Evolutionary conservation across 2,329 filamentous ascomycete species (phyloP), one percentile per base, ranked within the genome.

Genomic region (Seiridium unicorne): DNA sequence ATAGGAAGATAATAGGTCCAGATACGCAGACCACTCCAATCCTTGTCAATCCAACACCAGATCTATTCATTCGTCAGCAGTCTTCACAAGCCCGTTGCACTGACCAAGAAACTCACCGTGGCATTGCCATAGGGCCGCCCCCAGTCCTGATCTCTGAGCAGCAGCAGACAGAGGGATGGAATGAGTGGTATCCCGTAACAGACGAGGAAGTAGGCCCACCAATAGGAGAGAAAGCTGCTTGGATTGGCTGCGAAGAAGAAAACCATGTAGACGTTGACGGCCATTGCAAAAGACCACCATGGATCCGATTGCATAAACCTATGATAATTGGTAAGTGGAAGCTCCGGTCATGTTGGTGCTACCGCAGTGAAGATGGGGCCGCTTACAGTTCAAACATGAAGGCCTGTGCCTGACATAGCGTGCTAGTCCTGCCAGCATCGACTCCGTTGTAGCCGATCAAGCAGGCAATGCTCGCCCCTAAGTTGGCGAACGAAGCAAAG

Each of bases 281-380:
- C 90, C 91, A 95, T 94, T 64, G 89, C 89, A 58, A 93, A 84
- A 0, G 89, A 90, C 90, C 88, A 93, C 76, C 90, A 83, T 0
- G 88, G 86, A 73, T 92, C 89, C 4, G 88, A 89, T 65, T 89
- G 88, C 84, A 91, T 89, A 72, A 92, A 92, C 85, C 88, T 91
- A 63, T 6, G 10, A 13, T 34, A 13, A 48, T 26, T 26, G 18
- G 18, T 26, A 2, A 26, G 18, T 5, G 11, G 48, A 40, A 18
- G 35, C 31, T 6, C 32, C 13, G 3, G 10, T 18, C 34, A 10
- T 26, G 18, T 26, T 26, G 18, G 18, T 26, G 18, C 18, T 26
- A 26, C 18, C 18, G 18, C 18, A 26, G 18, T 26, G 18, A 26
- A 26, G 7, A 35, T 18, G 9, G 36, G 31, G 13, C 4, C 51